These are phyloP conservation scores for Castanea crenata DNA, from an alignment of 306 rosid genomes.

Conservation along the genomic window DNA sequence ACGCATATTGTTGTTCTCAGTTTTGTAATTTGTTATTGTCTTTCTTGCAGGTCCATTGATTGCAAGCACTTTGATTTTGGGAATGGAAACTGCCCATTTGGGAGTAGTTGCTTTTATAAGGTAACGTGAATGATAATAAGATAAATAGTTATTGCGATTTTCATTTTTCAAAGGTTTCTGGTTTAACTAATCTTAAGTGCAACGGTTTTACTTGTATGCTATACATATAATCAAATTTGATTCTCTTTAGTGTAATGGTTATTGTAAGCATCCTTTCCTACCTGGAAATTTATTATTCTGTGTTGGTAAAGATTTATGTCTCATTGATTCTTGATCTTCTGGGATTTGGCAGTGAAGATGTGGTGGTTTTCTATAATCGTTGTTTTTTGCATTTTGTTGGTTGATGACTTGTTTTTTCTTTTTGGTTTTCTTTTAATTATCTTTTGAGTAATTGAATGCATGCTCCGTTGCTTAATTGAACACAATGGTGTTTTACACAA, in stretches of 20 bases:
- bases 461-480: not conserved
- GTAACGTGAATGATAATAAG: constrained; percentile 36
- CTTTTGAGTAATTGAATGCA: not conserved
- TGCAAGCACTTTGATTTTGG: constrained; percentile 99
- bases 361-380: not conserved
- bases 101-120: constrained; percentile 96
- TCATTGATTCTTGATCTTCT: not conserved
- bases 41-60: constrained; percentile 71
- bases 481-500: too few relatives aligned
- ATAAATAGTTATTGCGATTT: not conserved
- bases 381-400: not conserved
- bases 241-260: not conserved
- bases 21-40: not conserved
- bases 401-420: not conserved
- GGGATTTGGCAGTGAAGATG: not conserved
- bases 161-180: not conserved
- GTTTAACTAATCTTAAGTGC: too few relatives aligned
- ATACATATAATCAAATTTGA: too few relatives aligned
- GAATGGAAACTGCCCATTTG: constrained; percentile 94
- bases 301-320: not conserved
- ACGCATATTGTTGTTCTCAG: not conserved
- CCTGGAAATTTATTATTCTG: not conserved
- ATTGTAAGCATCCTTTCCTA: not conserved
- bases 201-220: too few relatives aligned
- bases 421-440: not conserved